These are phyloP conservation scores for Scopulariopsis brevicaulis DNA, from an alignment of 2,329 filamentous ascomycete genomes.

Conservation along the genomic window DNA sequence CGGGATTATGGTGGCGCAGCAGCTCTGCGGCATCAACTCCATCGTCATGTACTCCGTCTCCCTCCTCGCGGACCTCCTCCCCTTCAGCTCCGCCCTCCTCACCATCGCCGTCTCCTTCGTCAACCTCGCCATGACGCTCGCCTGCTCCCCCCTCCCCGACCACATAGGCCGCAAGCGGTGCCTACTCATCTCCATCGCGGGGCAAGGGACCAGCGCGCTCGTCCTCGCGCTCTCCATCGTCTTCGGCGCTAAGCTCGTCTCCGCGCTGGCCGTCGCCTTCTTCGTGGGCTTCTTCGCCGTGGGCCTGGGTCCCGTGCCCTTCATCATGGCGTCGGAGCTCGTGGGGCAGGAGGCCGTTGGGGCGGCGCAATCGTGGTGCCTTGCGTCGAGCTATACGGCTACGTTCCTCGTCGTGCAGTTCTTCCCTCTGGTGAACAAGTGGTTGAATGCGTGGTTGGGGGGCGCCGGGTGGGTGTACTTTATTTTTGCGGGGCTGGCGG, in stretches of 20 bases:
- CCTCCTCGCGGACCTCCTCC: constrained; percentile 69
- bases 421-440: constrained; percentile 77
- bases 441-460: constrained; percentile 50
- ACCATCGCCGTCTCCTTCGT: constrained; percentile 80
- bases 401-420: constrained; percentile 92
- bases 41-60: constrained; percentile 98
- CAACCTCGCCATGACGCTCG: constrained; percentile 74
- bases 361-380: constrained; percentile 77
- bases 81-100: constrained; percentile 69
- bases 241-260: constrained; percentile 59
- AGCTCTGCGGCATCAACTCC: constrained; percentile 48
- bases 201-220: constrained; percentile 72
- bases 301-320: constrained; percentile 86
- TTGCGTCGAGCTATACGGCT: constrained; percentile 79
- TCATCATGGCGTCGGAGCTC: constrained; percentile 85
- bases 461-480: constrained; percentile 76
- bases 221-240: constrained; percentile 73
- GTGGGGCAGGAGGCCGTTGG: constrained; percentile 86
- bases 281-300: constrained; percentile 89
- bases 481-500: constrained; percentile 71
- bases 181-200: constrained; percentile 68
- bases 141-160: constrained; percentile 76
- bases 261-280: constrained; percentile 66
- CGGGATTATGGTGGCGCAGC: constrained; percentile 25
- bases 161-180: constrained; percentile 79